Base-by-base conservation (phyloP, 2,329 filamentous ascomycete species). In the Pyrenophora teres region DNA sequence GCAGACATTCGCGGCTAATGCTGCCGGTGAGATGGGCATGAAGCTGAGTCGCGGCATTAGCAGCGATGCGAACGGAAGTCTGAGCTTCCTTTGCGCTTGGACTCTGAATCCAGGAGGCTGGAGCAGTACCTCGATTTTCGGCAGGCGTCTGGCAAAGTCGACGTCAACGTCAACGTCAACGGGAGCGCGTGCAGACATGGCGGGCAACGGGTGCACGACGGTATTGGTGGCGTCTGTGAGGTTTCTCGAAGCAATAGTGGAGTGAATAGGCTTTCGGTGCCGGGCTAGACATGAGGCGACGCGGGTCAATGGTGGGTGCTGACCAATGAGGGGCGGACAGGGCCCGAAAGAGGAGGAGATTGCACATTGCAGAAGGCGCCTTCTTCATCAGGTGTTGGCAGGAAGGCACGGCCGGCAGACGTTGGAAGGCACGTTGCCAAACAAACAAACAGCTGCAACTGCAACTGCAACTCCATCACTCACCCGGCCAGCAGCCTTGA, bases 11-110 rank as follows among this genome's bases (percentile, higher is more conserved):
- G 27, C 87, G 83, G 67, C 83, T 87, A 70, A 94, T 90, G 71
- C 87, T 91, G 46, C 90, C 89, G 35, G 85, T 89, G 38, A 94
- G 80, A 73, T 94, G 89, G 56, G 90, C 89, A 65, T 94, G 90
- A 46, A 93, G 82, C 87, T 92, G 62, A 61, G 56, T 63, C 37
- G 59, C 36, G 46, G 50, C 43, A 51, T 65, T 64, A 66, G 68
- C 63, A 56, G 51, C 49, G 61, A 63, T 62, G 59, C 58, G 57
- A 60, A 63, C 59, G 57, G 60, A 62, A 52, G 68, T 46, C 65
- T 60, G 62, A 58, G 62, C 62, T 44, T 46, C 33, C 44, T 51
- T 46, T 52, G 55, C 47, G 54, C 46, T 38, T 40, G 40, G 47
- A 63, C 63, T 60, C 32, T 42, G 23, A 32, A 52, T 46, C 42